A percentile compares a stretch with the other conserved stretches of the same genome.
These are phyloP conservation scores for Citrus medica DNA, from an alignment of 345 rosid genomes.

Conservation along the genomic window DNA sequence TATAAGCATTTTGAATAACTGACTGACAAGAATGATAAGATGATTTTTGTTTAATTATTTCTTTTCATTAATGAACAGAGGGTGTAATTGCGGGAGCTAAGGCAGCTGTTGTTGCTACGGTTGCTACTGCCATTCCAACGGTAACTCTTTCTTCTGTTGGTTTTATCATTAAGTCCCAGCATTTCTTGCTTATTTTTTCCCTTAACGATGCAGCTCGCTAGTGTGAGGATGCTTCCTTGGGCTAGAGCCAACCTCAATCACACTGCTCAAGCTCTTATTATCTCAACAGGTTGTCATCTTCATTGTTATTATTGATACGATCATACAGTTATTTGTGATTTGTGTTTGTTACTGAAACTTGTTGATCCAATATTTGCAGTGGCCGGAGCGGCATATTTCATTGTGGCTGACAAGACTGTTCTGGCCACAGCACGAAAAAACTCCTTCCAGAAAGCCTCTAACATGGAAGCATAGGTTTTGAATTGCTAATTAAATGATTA, in stretches of 20 bases:
- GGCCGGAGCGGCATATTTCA: constrained; percentile 89
- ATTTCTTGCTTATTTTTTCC: not conserved
- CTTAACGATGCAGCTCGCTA: constrained; percentile 48
- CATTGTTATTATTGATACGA: not conserved
- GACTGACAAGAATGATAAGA: not conserved
- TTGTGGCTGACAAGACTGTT: constrained; percentile 94
- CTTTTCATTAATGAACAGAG: constrained; percentile 38
- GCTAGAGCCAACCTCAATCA: constrained; percentile 82
- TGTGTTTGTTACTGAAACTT: not conserved
- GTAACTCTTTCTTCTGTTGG: constrained; percentile 27
- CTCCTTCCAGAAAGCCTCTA: constrained; percentile 46
- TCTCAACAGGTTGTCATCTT: constrained; percentile 50
- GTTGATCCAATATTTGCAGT: constrained; percentile 28
- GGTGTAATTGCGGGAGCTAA: constrained; percentile 86
- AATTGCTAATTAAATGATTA: not conserved
- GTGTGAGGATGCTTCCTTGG: constrained; percentile 77
- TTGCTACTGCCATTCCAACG: constrained; percentile 80
- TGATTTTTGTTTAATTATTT: not conserved
- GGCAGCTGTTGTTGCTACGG: constrained; percentile 66
- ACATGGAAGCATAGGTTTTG: constrained; percentile 22
- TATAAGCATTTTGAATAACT: not conserved
- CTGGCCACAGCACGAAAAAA: constrained; percentile 74
- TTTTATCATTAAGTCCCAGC: not conserved
- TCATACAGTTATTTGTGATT: not conserved
- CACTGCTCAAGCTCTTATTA: constrained; percentile 92